phyloP scores from a whole-genome alignment of 2,329 filamentous ascomycete species.

The Sarocladium kiliense region DNA sequence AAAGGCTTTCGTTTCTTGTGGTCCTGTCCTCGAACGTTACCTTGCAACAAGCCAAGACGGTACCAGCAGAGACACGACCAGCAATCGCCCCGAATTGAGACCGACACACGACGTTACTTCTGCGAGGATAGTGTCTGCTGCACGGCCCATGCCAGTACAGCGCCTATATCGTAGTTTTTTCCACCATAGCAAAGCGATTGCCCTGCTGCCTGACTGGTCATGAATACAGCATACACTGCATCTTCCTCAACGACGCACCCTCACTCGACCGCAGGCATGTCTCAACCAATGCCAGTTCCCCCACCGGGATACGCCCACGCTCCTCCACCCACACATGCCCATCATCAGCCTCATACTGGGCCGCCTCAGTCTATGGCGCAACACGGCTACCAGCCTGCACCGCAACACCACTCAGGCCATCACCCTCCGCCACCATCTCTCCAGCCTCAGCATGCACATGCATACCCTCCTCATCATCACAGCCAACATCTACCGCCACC shows the following conservation, averaged over 20 bases:
- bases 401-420: conserved; percentile 2
- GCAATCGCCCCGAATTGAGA: background rate
- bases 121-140: background rate
- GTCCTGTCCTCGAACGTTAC: background rate
- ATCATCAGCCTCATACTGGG: conserved; percentile 7
- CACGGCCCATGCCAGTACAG: background rate
- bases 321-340: conserved; percentile 2
- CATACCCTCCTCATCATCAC: background rate
- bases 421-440: background rate
- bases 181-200: background rate
- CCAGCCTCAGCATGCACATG: conserved; percentile 4
- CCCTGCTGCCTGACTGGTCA: background rate
- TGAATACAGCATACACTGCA: conserved; percentile 1
- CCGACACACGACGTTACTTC: background rate
- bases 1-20: background rate
- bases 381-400: conserved; percentile 5
- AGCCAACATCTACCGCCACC: conserved; percentile 6
- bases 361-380: background rate
- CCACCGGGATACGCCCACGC: conserved; percentile 7
- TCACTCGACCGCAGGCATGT: conserved; percentile 2
- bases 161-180: background rate
- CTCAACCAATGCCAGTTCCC: conserved; percentile 8
- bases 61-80: background rate
- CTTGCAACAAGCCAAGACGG: background rate
- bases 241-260: background rate